Percentiles rank a stretch among this genome's conserved stretches.
phyloP scores from a whole-genome alignment of 2,329 filamentous ascomycete genomes.

The Aspergillus fijiensis region DNA sequence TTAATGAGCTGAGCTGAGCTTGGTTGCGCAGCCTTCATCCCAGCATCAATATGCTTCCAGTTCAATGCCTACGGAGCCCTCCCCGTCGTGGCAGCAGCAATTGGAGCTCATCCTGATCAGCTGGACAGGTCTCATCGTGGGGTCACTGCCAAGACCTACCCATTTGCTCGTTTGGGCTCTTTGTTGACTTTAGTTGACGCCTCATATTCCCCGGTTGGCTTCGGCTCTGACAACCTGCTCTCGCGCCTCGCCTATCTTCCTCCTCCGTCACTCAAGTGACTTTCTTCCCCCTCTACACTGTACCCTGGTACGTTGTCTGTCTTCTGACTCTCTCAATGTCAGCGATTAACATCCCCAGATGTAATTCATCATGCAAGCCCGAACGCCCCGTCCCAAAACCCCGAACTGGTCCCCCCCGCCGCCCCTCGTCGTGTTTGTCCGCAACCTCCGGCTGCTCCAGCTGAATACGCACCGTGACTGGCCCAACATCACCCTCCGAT shows the following conservation, averaged over 20 bases:
- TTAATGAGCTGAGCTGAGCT: no score
- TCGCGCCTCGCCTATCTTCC: neutral
- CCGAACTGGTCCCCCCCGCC: slow-evolving; percentile 47
- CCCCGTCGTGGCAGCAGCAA: neutral
- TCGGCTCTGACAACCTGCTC: neutral
- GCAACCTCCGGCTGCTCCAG: slow-evolving; percentile 79
- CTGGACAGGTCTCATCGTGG: neutral
- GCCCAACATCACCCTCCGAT: slow-evolving; percentile 69
- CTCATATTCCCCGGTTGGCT: neutral
- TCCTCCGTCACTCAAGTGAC: no score
- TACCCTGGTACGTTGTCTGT: neutral
- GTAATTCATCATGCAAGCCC: slow-evolving; percentile 33
- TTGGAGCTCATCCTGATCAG: neutral
- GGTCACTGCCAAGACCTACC: neutral
- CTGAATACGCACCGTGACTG: slow-evolving; percentile 75
- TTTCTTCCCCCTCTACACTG: neutral
- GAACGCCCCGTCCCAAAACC: slow-evolving; percentile 32
- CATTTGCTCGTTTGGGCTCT: neutral
- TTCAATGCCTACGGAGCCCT: neutral
- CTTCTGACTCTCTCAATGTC: neutral
- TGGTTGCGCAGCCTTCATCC: no score
- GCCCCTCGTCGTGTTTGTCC: slow-evolving; percentile 68
- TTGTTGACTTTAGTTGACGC: neutral
- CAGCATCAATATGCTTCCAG: no score
- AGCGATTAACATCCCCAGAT: neutral